These are phyloP conservation scores for Fusarium drepaniforme DNA, from an alignment of 2,329 filamentous ascomycete species.

Conservation along the genomic window DNA sequence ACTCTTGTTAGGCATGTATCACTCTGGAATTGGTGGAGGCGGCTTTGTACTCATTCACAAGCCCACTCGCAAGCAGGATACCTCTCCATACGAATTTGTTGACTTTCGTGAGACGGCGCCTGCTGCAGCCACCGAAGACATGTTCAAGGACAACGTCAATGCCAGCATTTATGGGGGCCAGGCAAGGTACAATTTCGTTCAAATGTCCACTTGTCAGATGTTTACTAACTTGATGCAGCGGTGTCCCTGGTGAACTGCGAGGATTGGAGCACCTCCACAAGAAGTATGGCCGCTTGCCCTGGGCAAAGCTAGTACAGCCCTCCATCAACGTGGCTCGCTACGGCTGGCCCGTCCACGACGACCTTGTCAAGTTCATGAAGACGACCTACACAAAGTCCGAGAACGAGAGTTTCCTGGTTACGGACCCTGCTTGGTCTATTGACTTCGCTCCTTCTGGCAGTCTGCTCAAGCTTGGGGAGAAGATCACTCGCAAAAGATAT, in stretches of 20 bases:
- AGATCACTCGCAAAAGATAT: slow-evolving; percentile 79
- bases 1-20: slow-evolving; percentile 65
- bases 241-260: slow-evolving; percentile 77
- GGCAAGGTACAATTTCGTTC: slow-evolving; percentile 69
- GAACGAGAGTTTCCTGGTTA: slow-evolving; percentile 67
- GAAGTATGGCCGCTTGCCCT: slow-evolving; percentile 72
- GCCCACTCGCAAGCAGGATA: slow-evolving; percentile 61
- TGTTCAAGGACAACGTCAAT: slow-evolving; percentile 79
- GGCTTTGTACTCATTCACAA: slow-evolving; percentile 82
- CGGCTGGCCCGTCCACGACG: slow-evolving; percentile 78
- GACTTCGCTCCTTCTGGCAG: slow-evolving; percentile 86
- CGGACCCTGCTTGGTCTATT: slow-evolving; percentile 81
- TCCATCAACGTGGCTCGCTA: slow-evolving; percentile 78
- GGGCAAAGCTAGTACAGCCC: slow-evolving; percentile 76
- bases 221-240: slow-evolving; percentile 52
- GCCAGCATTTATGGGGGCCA: slow-evolving; percentile 77
- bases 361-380: slow-evolving; percentile 78
- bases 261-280: slow-evolving; percentile 81
- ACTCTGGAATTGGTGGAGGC: slow-evolving; percentile 80
- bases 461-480: slow-evolving; percentile 75
- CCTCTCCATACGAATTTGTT: slow-evolving; percentile 75
- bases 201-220: neutral
- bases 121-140: slow-evolving; percentile 81
- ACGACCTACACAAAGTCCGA: slow-evolving; percentile 59
- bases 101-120: slow-evolving; percentile 91